phyloP scores from a whole-genome alignment of 495 filamentous ascomycete genomes.

The Penicillium dipodomyicola region DNA sequence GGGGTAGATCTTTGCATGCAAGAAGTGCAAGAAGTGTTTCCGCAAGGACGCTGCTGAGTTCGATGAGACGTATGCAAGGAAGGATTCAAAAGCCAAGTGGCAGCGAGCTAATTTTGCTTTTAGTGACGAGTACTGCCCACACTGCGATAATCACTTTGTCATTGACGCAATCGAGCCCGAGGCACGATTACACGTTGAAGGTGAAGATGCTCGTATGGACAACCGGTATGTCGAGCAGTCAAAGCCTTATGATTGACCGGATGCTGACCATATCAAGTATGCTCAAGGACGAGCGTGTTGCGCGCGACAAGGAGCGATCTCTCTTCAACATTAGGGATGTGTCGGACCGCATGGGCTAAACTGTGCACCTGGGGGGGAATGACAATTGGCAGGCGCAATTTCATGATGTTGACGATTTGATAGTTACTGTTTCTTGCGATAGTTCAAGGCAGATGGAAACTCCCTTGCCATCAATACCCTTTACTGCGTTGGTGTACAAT shows the following conservation, averaged over 20 bases:
- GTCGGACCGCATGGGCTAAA: constrained; percentile 71
- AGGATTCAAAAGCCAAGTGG: constrained; percentile 2
- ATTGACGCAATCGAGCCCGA: constrained; percentile 82
- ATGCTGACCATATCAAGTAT: constrained; percentile 53
- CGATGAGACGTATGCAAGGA: constrained; percentile 65
- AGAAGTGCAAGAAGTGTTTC: constrained; percentile 98
- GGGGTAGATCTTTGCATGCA: constrained; percentile 75
- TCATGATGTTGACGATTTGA: constrained; percentile 39
- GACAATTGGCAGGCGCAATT: constrained; percentile 6
- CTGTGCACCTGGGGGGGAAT: not conserved
- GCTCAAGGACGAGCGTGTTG: constrained; percentile 88
- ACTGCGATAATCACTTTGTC: constrained; percentile 98
- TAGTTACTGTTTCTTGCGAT: constrained; percentile 20
- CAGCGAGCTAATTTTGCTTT: constrained; percentile 2
- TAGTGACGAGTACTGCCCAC: constrained; percentile 98
- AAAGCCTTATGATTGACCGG: not conserved
- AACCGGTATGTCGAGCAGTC: constrained; percentile 44
- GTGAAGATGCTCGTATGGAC: constrained; percentile 83
- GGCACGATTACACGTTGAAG: constrained; percentile 76
- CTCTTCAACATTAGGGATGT: constrained; percentile 73
- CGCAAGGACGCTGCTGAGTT: constrained; percentile 88
- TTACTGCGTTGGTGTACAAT: constrained; percentile 20
- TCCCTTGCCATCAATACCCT: constrained; percentile 24
- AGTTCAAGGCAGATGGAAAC: constrained; percentile 12
- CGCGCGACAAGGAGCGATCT: constrained; percentile 55